Base-by-base conservation (phyloP, 2,329 filamentous ascomycete species). In the Monilinia fructicola region DNA sequence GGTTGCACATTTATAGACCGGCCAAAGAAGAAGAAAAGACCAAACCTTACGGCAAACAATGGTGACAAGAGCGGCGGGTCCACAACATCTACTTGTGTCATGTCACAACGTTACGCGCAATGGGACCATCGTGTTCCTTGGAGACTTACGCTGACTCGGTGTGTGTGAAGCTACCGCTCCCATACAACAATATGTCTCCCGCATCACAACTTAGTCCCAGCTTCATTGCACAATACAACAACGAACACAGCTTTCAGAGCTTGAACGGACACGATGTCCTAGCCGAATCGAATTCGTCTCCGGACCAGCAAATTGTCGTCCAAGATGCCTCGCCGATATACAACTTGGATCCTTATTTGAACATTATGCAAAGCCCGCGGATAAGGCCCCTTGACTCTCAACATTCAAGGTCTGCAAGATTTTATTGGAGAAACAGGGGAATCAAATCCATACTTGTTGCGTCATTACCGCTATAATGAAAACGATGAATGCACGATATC, bases 1-100 rank as follows among this genome's bases (percentile, higher is more conserved):
- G 75, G 79, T 40, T 82, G 80, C 71, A 81, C 80, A 3, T 82
- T 82, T 69, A 74, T 81, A 26, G 79, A 82, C 67, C 72, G 72
- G 66, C 74, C 74, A 66, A 74, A 74, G 70, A 75, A 75, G 71
- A 76, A 75, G 70, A 68, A 72, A 56, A 72, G 74, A 50, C 73
- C 73, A 14, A 73, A 73, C 67, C 62, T 66, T 44, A 55, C 67
- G 14, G 46, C 59, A 31, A 68, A 61, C 63, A 74, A 73, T 70
- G 69, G 69, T 10, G 72, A 73, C 55, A 46, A 54, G 52, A 66
- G 60, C 48, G 35, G 38, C 53, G 54, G 65, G 65, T 59, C 56
- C n/a, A 48, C 42, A 59, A 35, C 42, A 68, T 67, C 68, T 64
- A 69, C 71, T 67, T 69, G 72, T 74, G n/a, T n/a, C n/a, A 71